Evolutionary conservation across 2,329 filamentous ascomycete species (phyloP), one percentile per base, ranked within the genome.

Genomic region (Beauveria asiatica): DNA sequence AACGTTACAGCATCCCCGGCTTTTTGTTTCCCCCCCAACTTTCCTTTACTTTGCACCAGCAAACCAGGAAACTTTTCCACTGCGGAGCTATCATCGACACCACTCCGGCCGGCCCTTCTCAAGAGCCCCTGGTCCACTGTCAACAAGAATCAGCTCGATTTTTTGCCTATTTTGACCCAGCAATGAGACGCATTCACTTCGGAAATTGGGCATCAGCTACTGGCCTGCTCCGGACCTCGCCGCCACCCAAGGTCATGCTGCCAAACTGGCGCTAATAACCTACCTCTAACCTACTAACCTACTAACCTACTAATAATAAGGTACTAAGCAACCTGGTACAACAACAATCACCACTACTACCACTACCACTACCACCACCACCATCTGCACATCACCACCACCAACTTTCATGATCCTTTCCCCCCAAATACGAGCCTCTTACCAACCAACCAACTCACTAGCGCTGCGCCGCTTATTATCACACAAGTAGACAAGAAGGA

Each of bases 1-100:
- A 67, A 67, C 65, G 65, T 67, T 67, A 67, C 65, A 65, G 58
- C 50, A 57, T 19, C 60, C 64, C 60, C 60, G 58, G 62, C 62
- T 61, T 62, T 61, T 63, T 63, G 17, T 25, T 37, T 8, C 17
- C 49, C 49, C 30, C 33, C 33, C 49, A 33, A 9, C 25, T 17
- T 30, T 10, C 19, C 17, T 30, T 19, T 10, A 8, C 23, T 27
- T 49, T 39, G 25, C 42, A 46, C 33, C 25, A 44, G 8, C 55
- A 25, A 27, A 41, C 10, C 23, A 46, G 11, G 11, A 37, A 37
- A 33, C 37, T 25, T 25, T 56, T 50, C 13, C 53, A 30, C 48
- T 25, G 27, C 49, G 37, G 27, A 39, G 57, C 41, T 13, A 42
- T 33, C 49, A 39, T n/a, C 37, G 7, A 53, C 30, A 19, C 8